phyloP scores from a whole-genome alignment of 148 eudicot species.

The Vaccinium myrtillus region DNA sequence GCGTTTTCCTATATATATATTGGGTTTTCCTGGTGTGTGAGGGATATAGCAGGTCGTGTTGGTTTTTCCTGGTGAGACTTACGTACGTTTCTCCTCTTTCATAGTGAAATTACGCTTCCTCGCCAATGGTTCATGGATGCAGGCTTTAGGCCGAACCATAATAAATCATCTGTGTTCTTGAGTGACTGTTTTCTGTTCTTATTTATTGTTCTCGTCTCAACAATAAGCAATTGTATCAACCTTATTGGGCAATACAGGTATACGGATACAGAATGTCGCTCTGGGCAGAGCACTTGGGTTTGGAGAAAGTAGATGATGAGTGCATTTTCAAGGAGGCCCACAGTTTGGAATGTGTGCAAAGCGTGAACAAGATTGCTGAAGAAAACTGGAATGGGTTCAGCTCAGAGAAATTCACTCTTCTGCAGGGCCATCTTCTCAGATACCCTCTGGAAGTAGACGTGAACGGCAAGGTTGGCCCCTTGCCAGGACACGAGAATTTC shows the following conservation, averaged over 20 bases:
- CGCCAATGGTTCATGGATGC: background rate
- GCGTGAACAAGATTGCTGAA: slow-evolving; percentile 39
- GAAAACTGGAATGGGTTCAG: slow-evolving; percentile 41
- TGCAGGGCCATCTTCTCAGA: slow-evolving; percentile 51
- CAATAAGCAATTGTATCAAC: background rate
- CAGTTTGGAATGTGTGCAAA: slow-evolving; percentile 31
- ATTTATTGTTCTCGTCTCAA: background rate
- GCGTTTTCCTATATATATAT: background rate
- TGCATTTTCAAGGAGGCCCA: slow-evolving; percentile 31
- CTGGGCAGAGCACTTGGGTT: slow-evolving; percentile 51
- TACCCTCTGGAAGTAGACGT: slow-evolving; percentile 37
- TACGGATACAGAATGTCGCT: slow-evolving; percentile 59
- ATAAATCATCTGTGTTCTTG: background rate
- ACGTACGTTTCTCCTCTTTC: background rate
- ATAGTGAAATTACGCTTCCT: background rate
- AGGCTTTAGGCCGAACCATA: background rate
- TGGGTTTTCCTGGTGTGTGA: background rate
- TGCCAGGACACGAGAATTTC: slow-evolving; percentile 43
- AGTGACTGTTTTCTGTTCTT: background rate
- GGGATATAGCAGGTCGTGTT: background rate
- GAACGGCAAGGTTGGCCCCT: slow-evolving; percentile 37
- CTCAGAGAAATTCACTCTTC: slow-evolving; percentile 23
- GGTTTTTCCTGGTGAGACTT: background rate
- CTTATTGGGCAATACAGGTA: slow-evolving; percentile 26
- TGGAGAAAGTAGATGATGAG: slow-evolving; percentile 27